Percentiles rank a stretch among this genome's conserved stretches.
These are phyloP conservation scores for Sugiyamaella novakii DNA, from an alignment of 1,139 yeast genomes.

Conservation along the genomic window DNA sequence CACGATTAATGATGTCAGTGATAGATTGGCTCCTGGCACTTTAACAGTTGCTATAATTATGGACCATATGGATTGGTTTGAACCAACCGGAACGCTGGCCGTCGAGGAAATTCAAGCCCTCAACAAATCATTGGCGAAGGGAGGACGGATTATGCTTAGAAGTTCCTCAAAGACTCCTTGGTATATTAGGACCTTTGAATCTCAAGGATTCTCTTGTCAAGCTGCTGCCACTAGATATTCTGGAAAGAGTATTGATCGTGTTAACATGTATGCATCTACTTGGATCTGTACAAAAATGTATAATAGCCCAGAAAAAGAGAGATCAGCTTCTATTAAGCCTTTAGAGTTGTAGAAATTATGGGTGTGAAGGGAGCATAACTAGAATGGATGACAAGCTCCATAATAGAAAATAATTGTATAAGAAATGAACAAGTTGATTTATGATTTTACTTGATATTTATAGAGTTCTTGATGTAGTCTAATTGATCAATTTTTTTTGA, in stretches of 20 bases:
- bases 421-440: too few species aligned
- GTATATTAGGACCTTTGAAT: conserved; percentile 71
- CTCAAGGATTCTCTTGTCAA: conserved; percentile 63
- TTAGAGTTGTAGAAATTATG: conserved; percentile 14
- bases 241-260: conserved; percentile 71
- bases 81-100: conserved; percentile 65
- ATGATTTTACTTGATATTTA: too few species aligned
- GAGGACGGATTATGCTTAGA: conserved; percentile 76
- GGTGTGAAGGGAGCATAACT: background rate
- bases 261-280: conserved; percentile 85
- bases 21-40: conserved; percentile 60
- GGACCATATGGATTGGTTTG: conserved; percentile 95
- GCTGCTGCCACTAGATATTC: conserved; percentile 68
- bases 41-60: conserved; percentile 77
- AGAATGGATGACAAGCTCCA: background rate
- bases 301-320: conserved; percentile 17
- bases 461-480: too few species aligned
- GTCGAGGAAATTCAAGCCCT: conserved; percentile 66
- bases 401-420: too few species aligned
- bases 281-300: conserved; percentile 70
- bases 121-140: conserved; percentile 60
- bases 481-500: too few species aligned
- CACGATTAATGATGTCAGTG: conserved; percentile 71
- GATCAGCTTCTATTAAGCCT: conserved; percentile 18
- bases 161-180: conserved; percentile 76